Percentiles rank a stretch among this genome's conserved stretches.
Conservation (phyloP, 148 eudicot species). For the Arctostaphylos glauca region DNA sequence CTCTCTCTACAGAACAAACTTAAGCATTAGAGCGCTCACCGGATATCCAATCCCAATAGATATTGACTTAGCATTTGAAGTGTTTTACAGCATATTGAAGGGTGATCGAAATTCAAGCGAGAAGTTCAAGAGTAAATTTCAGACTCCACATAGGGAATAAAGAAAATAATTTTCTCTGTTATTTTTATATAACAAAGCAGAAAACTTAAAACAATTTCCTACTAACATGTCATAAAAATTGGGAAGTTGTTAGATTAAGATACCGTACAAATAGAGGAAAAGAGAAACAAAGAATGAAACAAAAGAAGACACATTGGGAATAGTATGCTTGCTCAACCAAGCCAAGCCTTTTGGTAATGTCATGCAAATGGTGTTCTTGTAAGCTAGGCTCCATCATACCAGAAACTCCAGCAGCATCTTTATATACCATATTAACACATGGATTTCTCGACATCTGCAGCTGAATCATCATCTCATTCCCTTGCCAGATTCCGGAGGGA, state of each 20-base stretch:
- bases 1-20: too few relatives aligned
- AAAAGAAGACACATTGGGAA: not conserved
- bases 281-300: not conserved
- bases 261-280: not conserved
- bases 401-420: not conserved
- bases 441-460: not conserved
- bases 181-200: not conserved
- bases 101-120: too few relatives aligned
- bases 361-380: not conserved
- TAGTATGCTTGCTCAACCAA: not conserved
- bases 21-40: too few relatives aligned
- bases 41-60: too few relatives aligned
- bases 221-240: not conserved
- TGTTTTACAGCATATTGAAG: too few relatives aligned
- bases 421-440: not conserved
- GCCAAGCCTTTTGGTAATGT: not conserved
- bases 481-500: constrained; percentile 50
- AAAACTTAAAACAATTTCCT: not conserved
- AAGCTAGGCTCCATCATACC: not conserved
- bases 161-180: not conserved
- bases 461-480: constrained; percentile 34
- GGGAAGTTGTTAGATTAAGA: not conserved
- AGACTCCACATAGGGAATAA: not conserved
- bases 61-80: too few relatives aligned
- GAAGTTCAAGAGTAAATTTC: too few relatives aligned